Conservation (phyloP, 164 flowering plant species). For the Liquidambar formosana region DNA sequence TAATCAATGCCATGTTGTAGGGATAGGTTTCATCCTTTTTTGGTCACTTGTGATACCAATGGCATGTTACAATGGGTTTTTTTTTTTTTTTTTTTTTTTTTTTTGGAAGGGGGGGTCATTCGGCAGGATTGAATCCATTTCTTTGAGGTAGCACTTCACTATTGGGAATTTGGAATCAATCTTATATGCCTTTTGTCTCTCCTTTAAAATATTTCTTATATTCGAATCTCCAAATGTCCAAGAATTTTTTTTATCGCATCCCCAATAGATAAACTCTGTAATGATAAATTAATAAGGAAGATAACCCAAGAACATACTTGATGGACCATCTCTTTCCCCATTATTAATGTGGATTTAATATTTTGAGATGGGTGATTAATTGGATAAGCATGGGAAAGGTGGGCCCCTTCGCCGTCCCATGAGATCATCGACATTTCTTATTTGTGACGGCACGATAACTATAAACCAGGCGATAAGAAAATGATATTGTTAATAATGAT, state of each 20-base stretch:
- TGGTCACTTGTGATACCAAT: no score
- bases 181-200: background rate
- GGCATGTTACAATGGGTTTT: no score
- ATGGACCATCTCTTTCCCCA: background rate
- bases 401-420: slow-evolving; percentile 45
- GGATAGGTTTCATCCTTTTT: no score
- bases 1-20: no score
- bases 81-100: no score
- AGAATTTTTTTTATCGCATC: background rate
- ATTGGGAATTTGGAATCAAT: background rate
- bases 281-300: background rate
- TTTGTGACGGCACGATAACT: slow-evolving; percentile 29
- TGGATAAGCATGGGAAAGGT: slow-evolving; percentile 17
- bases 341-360: background rate
- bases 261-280: background rate
- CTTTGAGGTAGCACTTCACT: background rate
- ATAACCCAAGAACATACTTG: background rate
- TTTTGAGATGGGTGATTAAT: slow-evolving; percentile 2
- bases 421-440: slow-evolving; percentile 40
- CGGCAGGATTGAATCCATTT: no score
- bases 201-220: background rate
- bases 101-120: no score
- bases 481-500: slow-evolving; percentile 8
- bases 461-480: slow-evolving; percentile 14
- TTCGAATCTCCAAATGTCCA: background rate